Conservation (phyloP, 2,329 filamentous ascomycete genomes). For the Plectosphaerella cucumerina region DNA sequence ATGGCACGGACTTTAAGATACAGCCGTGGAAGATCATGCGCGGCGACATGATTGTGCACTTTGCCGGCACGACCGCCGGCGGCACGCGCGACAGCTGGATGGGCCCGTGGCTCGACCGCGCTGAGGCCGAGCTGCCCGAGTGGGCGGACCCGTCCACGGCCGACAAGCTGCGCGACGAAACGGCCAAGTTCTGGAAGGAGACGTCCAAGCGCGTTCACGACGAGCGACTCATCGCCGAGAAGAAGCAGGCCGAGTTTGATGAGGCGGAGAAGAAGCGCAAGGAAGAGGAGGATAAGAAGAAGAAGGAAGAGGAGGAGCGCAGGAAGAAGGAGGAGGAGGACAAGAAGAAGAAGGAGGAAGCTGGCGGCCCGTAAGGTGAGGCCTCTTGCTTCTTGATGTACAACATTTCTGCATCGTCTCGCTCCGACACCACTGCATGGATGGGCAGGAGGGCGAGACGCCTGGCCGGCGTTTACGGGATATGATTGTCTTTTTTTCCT, state of each 20-base stretch:
- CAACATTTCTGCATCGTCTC: background rate
- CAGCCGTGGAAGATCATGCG: constrained; percentile 25
- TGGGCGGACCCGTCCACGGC: constrained; percentile 20
- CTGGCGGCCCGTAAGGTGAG: background rate
- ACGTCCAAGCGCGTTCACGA: constrained; percentile 5
- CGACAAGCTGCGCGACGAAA: constrained; percentile 10
- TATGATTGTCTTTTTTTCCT: too few relatives aligned
- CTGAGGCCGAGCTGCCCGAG: constrained; percentile 20
- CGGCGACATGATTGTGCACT: constrained; percentile 23
- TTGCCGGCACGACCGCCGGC: constrained; percentile 20
- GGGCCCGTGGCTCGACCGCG: constrained; percentile 21
- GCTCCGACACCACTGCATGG: background rate
- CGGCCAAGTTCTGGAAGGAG: constrained; percentile 16
- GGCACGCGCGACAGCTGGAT: constrained; percentile 24
- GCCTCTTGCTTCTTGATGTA: background rate
- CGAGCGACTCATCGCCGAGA: constrained; percentile 3
- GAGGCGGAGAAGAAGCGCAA: constrained; percentile 9
- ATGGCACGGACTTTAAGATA: constrained; percentile 17
- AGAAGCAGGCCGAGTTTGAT: constrained; percentile 4
- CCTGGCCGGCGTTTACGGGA: too few relatives aligned
- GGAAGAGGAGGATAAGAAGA: constrained; percentile 9
- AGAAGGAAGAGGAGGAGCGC: constrained; percentile 6
- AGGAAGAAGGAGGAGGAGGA: constrained; percentile 8
- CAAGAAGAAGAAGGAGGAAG: constrained; percentile 9
- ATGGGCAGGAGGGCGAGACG: too few relatives aligned